Evolutionary conservation across 2,329 filamentous ascomycete genomes (phyloP), one percentile per base, ranked within the genome.

Genomic region (Cladosporium cucumerinum): DNA sequence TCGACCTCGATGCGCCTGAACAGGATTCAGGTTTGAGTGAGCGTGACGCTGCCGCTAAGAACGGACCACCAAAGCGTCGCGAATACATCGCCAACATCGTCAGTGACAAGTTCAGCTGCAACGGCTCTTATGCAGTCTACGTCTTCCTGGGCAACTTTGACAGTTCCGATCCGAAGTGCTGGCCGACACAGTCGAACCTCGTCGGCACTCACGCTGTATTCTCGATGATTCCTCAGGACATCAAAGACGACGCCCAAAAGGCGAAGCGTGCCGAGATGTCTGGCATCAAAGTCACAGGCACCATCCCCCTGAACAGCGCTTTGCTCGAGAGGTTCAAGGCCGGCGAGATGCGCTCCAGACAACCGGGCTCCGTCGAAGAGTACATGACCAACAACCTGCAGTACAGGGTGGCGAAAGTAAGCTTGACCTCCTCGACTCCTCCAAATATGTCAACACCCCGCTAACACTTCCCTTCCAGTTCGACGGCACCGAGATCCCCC

Each of bases 81-180:
- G 84, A 93, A 70, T 94, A 90, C 85, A 82, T 87, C 26, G 86
- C 86, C 69, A 91, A 90, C 70, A 82, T 93, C 52, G 79, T 81
- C 18, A 85, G 88, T 25, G 80, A 82, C 62, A 88, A 87, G 67
- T 83, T 85, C 65, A 85, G 86, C 2, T 75, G 90, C 10, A 80
- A 83, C 12, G 84, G 83, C 1, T 86, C 88, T 0, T 91, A 89
- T 71, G 82, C 81, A 62, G 79, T 94, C 23, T 85, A 89, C 72
- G 79, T 93, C 65, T 93, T 93, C 76, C 73, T 92, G 1, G 90
- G 87, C 0, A 73, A 81, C 2, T 78, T 81, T 1, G 78, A 68
- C 57, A 65, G 83, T 0, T 69, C 72, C 3, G 78, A 86, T 46
- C 71, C 79, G 1, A 68, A 68, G 5, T 70, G 74, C 0, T 91